These are phyloP conservation scores for Solanum chiquidenum DNA, from an alignment of 257 asterid genomes.

Conservation along the genomic window DNA sequence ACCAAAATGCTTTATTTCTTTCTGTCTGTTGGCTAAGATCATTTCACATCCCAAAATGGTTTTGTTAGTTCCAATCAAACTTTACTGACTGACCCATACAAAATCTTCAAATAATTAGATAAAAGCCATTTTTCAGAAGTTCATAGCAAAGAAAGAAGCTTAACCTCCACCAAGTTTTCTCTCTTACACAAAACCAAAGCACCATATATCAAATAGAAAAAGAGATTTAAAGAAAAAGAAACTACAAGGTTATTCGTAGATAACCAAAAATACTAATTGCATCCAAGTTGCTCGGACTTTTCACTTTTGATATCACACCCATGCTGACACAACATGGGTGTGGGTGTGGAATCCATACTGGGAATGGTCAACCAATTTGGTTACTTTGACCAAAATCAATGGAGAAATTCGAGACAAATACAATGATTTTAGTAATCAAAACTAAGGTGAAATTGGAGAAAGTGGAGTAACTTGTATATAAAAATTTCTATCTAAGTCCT, in stretches of 20 bases:
- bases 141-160: neutral
- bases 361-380: neutral
- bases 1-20: neutral
- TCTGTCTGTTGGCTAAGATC: neutral
- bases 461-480: neutral
- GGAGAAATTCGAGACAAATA: neutral
- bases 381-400: neutral
- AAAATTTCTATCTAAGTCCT: neutral
- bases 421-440: neutral
- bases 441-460: neutral
- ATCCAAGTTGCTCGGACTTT: neutral
- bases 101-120: neutral
- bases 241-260: neutral
- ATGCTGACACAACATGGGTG: neutral
- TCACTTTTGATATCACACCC: neutral
- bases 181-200: neutral
- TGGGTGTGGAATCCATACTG: neutral
- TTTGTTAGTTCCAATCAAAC: neutral
- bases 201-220: neutral
- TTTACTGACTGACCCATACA: neutral
- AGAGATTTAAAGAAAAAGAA: neutral
- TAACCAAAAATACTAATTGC: neutral
- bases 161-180: neutral
- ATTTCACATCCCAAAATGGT: neutral
- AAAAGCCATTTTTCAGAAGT: neutral